phyloP scores from a whole-genome alignment of 2,329 filamentous ascomycete genomes.

The Dryadomyces sulphureus region DNA sequence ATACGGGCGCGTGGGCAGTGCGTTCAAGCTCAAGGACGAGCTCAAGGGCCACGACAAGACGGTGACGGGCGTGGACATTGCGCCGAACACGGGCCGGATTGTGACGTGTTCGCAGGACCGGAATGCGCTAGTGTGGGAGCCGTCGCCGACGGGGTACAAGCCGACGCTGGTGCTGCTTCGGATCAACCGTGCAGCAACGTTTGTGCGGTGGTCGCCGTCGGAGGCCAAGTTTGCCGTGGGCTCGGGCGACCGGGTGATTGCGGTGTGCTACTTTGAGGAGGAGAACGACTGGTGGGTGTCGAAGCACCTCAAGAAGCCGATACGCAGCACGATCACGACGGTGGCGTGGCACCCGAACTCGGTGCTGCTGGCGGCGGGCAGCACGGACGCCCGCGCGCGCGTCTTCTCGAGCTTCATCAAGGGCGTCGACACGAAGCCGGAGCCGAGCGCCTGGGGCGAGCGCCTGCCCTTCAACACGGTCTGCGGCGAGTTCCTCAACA shows the following conservation, averaged over 20 bases:
- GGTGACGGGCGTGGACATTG: constrained; percentile 92
- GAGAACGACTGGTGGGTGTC: constrained; percentile 99
- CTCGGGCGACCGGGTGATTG: constrained; percentile 87
- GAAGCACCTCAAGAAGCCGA: constrained; percentile 98
- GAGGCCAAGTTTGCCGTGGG: constrained; percentile 97
- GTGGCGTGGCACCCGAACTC: constrained; percentile 97
- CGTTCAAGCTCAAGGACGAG: constrained; percentile 78
- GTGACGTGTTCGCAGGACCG: constrained; percentile 97
- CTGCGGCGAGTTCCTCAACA: constrained; percentile 91
- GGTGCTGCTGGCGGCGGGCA: constrained; percentile 83
- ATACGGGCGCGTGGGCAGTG: constrained; percentile 57
- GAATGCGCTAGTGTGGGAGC: constrained; percentile 97
- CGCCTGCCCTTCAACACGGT: constrained; percentile 95
- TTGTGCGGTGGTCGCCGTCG: constrained; percentile 91
- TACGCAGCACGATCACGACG: constrained; percentile 90
- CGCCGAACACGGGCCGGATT: constrained; percentile 77
- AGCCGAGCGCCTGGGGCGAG: constrained; percentile 86
- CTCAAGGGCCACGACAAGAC: constrained; percentile 95
- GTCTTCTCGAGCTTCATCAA: constrained; percentile 97
- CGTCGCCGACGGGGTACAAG: constrained; percentile 83
- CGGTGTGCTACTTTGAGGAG: constrained; percentile 96
- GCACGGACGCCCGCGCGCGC: constrained; percentile 90
- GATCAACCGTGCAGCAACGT: constrained; percentile 92
- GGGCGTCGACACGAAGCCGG: constrained; percentile 73
- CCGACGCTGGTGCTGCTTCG: constrained; percentile 91